phyloP scores from a whole-genome alignment of 768 basidiomycete genomes.

The Mycena albidolilacea region DNA sequence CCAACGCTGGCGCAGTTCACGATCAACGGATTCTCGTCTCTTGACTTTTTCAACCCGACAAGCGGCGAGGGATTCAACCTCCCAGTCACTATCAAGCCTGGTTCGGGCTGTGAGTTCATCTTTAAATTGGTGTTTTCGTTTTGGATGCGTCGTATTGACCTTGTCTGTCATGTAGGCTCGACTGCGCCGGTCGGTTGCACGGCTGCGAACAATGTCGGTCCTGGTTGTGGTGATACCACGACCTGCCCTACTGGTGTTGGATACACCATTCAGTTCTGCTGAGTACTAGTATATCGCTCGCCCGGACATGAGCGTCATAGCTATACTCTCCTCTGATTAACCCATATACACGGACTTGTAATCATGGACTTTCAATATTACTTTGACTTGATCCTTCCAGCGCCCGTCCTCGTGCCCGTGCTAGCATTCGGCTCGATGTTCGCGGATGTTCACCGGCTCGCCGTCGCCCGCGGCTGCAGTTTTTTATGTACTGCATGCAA shows the following conservation, averaged over 20 bases:
- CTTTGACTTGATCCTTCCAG: too few species aligned
- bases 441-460: too few species aligned
- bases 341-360: conserved; percentile 19
- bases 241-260: conserved; percentile 30
- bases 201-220: conserved; percentile 25
- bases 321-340: conserved; percentile 15
- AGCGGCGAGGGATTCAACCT: conserved; percentile 30
- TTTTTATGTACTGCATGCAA: too few species aligned
- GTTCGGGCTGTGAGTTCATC: conserved; percentile 19
- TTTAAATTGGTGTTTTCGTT: background rate
- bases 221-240: conserved; percentile 20
- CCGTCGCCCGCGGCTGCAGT: too few species aligned
- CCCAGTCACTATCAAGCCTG: conserved; percentile 25
- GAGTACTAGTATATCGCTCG: conserved; percentile 15
- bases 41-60: conserved; percentile 28
- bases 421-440: too few species aligned
- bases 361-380: conserved; percentile 6
- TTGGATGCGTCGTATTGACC: conserved; percentile 9
- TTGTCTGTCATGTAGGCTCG: conserved; percentile 21
- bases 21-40: conserved; percentile 20
- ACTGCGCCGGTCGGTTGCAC: conserved; percentile 29
- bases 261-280: conserved; percentile 31
- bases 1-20: conserved; percentile 27
- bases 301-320: conserved; percentile 13
- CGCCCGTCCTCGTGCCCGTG: too few species aligned